Conservation (phyloP, 805 yeast species). For the Wickerhamiella azyma region DNA sequence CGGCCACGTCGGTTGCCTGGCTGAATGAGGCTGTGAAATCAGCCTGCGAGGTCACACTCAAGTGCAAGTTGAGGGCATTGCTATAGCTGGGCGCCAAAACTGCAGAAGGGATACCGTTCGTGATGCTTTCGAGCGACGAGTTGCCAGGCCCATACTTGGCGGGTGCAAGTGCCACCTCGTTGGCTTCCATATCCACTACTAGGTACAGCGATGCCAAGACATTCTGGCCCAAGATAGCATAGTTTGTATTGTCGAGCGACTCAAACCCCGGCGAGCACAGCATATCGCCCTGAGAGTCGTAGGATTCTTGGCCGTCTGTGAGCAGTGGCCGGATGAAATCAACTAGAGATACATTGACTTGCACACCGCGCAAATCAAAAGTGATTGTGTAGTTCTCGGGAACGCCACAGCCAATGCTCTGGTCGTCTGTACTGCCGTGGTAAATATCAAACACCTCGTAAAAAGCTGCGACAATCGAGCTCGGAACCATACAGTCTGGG, state of each 20-base stretch:
- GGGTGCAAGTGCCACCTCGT: slow-evolving; percentile 44
- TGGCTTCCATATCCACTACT: slow-evolving; percentile 51
- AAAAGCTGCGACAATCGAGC: slow-evolving; percentile 20
- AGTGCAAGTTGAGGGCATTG: slow-evolving; percentile 7
- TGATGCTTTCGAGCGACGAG: slow-evolving; percentile 15
- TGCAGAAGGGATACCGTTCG: slow-evolving; percentile 20
- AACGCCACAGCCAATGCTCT: slow-evolving; percentile 24
- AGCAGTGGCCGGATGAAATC: slow-evolving; percentile 15
- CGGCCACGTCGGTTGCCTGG: background rate
- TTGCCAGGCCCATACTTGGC: slow-evolving; percentile 23
- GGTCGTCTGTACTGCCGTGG: slow-evolving; percentile 15
- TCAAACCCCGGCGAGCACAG: slow-evolving; percentile 16
- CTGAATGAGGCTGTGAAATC: background rate
- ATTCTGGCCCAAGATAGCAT: slow-evolving; percentile 47
- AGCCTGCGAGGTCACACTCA: slow-evolving; percentile 1
- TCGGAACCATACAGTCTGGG: slow-evolving; percentile 34
- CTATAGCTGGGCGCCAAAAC: slow-evolving; percentile 16
- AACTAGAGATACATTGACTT: slow-evolving; percentile 33
- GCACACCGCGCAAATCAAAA: slow-evolving; percentile 36
- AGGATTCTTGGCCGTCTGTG: slow-evolving; percentile 10
- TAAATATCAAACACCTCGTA: slow-evolving; percentile 22
- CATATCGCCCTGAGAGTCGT: slow-evolving; percentile 15
- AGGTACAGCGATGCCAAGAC: slow-evolving; percentile 51
- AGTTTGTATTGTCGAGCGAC: slow-evolving; percentile 15
- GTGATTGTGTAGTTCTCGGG: slow-evolving; percentile 6